phyloP scores from a whole-genome alignment of 2,329 filamentous ascomycete species.

The Cladosporium sp. region DNA sequence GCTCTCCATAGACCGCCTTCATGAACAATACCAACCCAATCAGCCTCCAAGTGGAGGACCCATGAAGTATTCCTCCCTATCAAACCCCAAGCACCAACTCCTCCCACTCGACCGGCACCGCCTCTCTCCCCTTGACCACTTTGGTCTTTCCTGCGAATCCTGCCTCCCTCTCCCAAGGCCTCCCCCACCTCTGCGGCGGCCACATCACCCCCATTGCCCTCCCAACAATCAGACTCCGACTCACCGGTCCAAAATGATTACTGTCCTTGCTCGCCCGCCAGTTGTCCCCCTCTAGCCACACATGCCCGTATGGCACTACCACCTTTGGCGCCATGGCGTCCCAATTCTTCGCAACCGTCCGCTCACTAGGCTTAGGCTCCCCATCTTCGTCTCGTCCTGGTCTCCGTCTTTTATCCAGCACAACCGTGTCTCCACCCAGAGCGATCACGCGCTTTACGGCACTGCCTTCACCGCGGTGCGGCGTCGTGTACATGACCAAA shows the following conservation, averaged over 20 bases:
- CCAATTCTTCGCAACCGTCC: constrained; percentile 24
- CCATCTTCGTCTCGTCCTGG: constrained; percentile 14
- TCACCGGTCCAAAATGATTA: constrained; percentile 75
- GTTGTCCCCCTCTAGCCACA: constrained; percentile 94
- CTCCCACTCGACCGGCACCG: constrained; percentile 12
- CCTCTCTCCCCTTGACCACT: constrained; percentile 32
- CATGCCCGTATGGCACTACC: constrained; percentile 68
- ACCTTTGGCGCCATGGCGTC: constrained; percentile 33
- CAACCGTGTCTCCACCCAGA: constrained; percentile 70
- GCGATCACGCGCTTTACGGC: constrained; percentile 80
- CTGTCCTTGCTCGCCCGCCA: constrained; percentile 69
- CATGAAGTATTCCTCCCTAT: not conserved
- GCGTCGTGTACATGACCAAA: constrained; percentile 44
- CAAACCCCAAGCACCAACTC: constrained; percentile 7
- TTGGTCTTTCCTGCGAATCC: constrained; percentile 27
- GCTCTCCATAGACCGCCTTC: not conserved
- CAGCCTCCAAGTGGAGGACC: no score
- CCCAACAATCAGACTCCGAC: constrained; percentile 65
- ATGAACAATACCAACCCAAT: no score
- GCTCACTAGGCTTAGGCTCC: constrained; percentile 31
- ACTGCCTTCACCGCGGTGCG: constrained; percentile 60
- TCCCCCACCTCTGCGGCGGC: constrained; percentile 44
- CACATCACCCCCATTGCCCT: constrained; percentile 66
- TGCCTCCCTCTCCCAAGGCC: constrained; percentile 45
- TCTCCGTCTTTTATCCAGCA: constrained; percentile 44